A percentile compares a stretch with the other conserved stretches of the same genome.
Evolutionary conservation across 2,329 filamentous ascomycete species (phyloP).

Genomic region (Zelopaecilomyces penicillatus): DNA sequence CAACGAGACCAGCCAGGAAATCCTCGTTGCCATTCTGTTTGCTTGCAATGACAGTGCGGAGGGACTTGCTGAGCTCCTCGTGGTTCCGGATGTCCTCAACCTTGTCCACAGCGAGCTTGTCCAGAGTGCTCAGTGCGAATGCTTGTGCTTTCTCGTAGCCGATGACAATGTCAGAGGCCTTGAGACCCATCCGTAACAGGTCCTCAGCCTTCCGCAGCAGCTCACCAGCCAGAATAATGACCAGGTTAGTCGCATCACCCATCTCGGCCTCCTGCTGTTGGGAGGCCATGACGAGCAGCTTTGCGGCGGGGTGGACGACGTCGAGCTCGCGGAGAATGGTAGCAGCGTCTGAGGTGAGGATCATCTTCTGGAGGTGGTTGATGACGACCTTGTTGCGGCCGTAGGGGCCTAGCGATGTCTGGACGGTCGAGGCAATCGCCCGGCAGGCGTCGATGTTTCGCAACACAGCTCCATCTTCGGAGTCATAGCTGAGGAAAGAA

Average conservation of each 20-base stretch:
- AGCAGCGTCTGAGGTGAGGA: conserved; percentile 92
- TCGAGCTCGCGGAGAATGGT: conserved; percentile 97
- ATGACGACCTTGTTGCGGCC: conserved; percentile 99
- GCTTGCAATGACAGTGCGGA: conserved; percentile 89
- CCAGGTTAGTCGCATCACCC: conserved; percentile 96
- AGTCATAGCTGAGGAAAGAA: conserved; percentile 73
- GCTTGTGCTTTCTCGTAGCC: conserved; percentile 94
- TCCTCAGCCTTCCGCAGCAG: conserved; percentile 96
- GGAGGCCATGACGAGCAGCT: conserved; percentile 95
- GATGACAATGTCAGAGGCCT: conserved; percentile 93
- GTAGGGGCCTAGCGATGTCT: conserved; percentile 93
- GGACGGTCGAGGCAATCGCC: conserved; percentile 89
- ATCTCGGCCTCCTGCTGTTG: conserved; percentile 99
- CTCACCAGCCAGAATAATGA: conserved; percentile 92
- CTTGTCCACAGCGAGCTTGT: conserved; percentile 85
- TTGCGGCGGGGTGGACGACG: conserved; percentile 95
- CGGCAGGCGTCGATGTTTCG: conserved; percentile 98
- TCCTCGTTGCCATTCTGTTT: conserved; percentile 96
- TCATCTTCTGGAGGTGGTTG: conserved; percentile 99
- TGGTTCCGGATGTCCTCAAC: conserved; percentile 75
- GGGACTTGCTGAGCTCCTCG: conserved; percentile 84
- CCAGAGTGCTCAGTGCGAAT: conserved; percentile 75
- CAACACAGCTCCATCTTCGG: conserved; percentile 96
- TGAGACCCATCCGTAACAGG: conserved; percentile 89
- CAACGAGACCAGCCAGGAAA: conserved; percentile 74